Evolutionary conservation across 1,284 basidiomycete genomes (phyloP), one percentile per base, ranked within the genome.

Genomic region (Phellinidium pouzarii): DNA sequence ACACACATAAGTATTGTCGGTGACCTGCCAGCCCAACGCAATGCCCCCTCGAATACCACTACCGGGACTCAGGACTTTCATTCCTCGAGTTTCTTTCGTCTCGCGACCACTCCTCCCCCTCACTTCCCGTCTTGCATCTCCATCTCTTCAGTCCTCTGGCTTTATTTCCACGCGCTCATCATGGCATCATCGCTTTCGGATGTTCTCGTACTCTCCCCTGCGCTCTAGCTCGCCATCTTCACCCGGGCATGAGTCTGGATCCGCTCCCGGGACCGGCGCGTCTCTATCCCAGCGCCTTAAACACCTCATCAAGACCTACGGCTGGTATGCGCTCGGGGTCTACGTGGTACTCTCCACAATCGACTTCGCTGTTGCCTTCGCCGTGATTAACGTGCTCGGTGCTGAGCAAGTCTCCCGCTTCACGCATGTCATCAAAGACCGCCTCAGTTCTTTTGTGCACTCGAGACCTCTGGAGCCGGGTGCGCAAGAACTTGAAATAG

Each of bases 251-350:
- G 40, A 7, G 52, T 62, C 17, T 60, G 56, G 27, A 41, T 58
- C 38, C 6, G 37, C 54, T 23, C 60, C 67, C 2, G 78, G 76
- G 2, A 71, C 77, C 40, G 66, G 80, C 60, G 68, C 76, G 17
- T 69, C 80, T 0, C 70, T 88, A 52, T 79, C 85, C 1, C 78
- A 89, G 67, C 80, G 85, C 14, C 77, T 96, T 36, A 94, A 90
- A 68, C 78, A 84, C 60, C 84, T 96, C 57, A 87, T 94, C 59
- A 93, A 89, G 64, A 80, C 87, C 4, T 95, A 97, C 65, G 94
- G 94, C 27, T 91, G 88, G 85, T 94, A 94, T 65, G 91, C 94
- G 4, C 76, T 96, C 22, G 89, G 87, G 36, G 83, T 96, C 41
- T 96, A 97, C 72, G 51, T 86, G 59, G 65, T 84, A 41, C 65